Percentiles rank a stretch among this genome's conserved stretches.
Evolutionary conservation across 169 alveolate species (phyloP).

Genomic region (Plasmodium gonderi): DNA sequence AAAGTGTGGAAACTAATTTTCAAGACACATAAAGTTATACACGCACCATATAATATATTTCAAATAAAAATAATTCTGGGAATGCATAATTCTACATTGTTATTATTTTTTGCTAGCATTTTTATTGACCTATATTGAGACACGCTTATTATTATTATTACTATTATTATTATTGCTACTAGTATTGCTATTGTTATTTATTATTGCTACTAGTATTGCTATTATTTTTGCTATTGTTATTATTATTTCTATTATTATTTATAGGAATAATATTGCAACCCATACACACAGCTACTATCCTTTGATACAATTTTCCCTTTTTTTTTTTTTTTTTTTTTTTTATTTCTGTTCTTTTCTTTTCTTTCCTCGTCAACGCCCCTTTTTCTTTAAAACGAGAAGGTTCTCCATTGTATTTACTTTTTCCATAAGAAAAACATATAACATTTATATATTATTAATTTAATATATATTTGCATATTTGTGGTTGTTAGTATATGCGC

Average conservation of each 20-base stretch:
- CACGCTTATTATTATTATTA: background rate
- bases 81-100: background rate
- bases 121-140: too few relatives aligned
- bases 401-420: conserved; percentile 9
- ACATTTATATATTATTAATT: conserved; percentile 36
- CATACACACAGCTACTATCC: background rate
- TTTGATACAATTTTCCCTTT: background rate
- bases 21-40: background rate
- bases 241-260: too few relatives aligned
- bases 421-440: conserved; percentile 17
- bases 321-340: too few relatives aligned
- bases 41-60: background rate
- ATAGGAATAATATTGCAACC: background rate
- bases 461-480: background rate
- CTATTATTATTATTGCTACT: background rate
- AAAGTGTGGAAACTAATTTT: background rate
- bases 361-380: background rate
- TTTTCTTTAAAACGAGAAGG: conserved; percentile 31
- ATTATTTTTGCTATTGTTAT: too few relatives aligned
- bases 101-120: too few relatives aligned
- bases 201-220: background rate
- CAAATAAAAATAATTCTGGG: background rate
- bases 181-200: background rate
- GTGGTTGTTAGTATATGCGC: background rate
- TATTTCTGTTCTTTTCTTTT: background rate